Base-by-base conservation (phyloP, 2,329 filamentous ascomycete genomes). In the Aschersonia sp. region DNA sequence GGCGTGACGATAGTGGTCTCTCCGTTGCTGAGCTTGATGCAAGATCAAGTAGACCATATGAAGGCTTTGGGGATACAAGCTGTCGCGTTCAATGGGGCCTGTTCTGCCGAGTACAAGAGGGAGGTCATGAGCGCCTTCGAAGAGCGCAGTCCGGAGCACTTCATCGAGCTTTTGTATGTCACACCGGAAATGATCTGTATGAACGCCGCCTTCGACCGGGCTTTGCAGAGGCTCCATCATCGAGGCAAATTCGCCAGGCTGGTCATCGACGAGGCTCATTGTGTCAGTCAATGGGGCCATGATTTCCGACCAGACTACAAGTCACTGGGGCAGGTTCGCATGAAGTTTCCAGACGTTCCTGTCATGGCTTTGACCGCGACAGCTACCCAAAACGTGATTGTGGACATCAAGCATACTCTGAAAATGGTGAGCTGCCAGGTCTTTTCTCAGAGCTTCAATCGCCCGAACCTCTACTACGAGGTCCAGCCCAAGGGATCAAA, bases 191-290 rank as follows among this genome's bases (percentile, higher is more conserved):
- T 97, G 90, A 73, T 98, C 45, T 87, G 74, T 66, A 90, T 89
- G 60, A 98, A 83, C 60, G 62, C 73, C 41, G 67, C 69, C 2
- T 84, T 97, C 62, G 68, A 80, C 49, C 73, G 71, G 46, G 76
- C 72, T 3, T 72, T 98, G 52, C 67, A 77, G 46, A 71, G 69
- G 2, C 70, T 98, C n/a, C 76, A 95, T 61, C 64, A 65, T 11
- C 79, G 79, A 45, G 70, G 74, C 4, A 85, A 83, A 56, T 77
- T 98, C 46, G 90, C 94, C 12, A 80, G 92, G 30, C 79, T 98
- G 45, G 92, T 98, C 47, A 94, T 98, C 52, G 92, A 98, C 55
- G 94, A 98, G 66, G 92, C 92, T n/a, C 92, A 98, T 62, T 98
- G 92, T 63, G 90, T 98, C 30, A 97, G 92, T 63, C 89, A 98